phyloP scores from a whole-genome alignment of 805 yeast genomes.

The Nakazawaea populi region DNA sequence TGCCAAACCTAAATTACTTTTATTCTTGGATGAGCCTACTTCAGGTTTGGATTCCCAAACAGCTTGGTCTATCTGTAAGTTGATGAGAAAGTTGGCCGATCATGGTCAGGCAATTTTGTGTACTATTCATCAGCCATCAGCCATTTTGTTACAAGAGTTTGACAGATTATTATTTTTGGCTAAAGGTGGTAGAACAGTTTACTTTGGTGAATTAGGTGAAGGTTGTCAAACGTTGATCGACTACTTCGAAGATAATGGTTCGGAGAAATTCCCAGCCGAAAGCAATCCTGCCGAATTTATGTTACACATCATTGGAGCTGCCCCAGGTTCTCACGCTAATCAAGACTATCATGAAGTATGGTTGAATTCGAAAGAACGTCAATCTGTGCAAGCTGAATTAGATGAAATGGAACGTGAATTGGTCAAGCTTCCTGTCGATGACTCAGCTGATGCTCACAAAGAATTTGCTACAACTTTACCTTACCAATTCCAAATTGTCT shows the following conservation, averaged over 20 bases:
- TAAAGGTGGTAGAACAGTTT: constrained; percentile 68
- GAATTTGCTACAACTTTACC: constrained; percentile 34
- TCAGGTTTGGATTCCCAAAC: constrained; percentile 56
- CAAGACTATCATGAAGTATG: constrained; percentile 26
- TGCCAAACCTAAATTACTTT: constrained; percentile 45
- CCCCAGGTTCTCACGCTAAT: constrained; percentile 32
- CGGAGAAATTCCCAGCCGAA: constrained; percentile 28
- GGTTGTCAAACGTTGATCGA: constrained; percentile 30
- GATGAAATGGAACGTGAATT: constrained; percentile 12
- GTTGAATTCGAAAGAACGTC: background rate
- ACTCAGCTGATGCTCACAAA: background rate
- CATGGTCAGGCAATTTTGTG: constrained; percentile 53
- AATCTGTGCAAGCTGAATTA: background rate
- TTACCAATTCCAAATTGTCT: constrained; percentile 35
- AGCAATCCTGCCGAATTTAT: constrained; percentile 34
- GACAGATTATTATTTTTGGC: constrained; percentile 69
- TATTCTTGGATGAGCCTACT: constrained; percentile 57
- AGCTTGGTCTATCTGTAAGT: constrained; percentile 53
- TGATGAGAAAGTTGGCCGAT: constrained; percentile 45
- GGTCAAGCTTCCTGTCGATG: constrained; percentile 7
- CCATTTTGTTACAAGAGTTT: constrained; percentile 68
- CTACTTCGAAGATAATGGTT: constrained; percentile 26
- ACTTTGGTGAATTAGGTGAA: constrained; percentile 60
- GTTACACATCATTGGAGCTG: constrained; percentile 36
- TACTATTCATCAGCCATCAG: constrained; percentile 86